phyloP scores from a whole-genome alignment of 371 early-diverging fungal genomes.

The Syncephalis plumigaleata region DNA sequence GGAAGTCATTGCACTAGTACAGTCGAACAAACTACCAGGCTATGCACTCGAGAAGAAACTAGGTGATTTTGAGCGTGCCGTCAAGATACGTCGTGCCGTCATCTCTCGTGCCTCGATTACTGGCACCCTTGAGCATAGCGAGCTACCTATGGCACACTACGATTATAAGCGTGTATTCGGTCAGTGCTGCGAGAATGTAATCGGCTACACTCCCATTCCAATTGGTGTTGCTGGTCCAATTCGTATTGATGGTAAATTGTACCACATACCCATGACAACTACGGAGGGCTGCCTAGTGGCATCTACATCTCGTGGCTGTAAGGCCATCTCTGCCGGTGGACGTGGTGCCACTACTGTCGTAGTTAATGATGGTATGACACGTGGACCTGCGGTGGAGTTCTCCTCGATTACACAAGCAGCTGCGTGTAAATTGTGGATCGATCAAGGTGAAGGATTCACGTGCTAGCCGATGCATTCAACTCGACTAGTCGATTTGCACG shows the following conservation, averaged over 20 bases:
- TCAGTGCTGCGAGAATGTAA: slow-evolving; percentile 93
- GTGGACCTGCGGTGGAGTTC: slow-evolving; percentile 87
- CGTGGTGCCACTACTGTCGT: slow-evolving; percentile 70
- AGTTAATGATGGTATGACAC: slow-evolving; percentile 81
- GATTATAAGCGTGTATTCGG: slow-evolving; percentile 81
- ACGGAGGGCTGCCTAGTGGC: slow-evolving; percentile 95
- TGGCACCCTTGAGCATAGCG: slow-evolving; percentile 38
- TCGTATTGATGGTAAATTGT: slow-evolving; percentile 52
- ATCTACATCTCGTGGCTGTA: slow-evolving; percentile 90
- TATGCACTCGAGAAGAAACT: slow-evolving; percentile 75
- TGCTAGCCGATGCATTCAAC: slow-evolving; percentile 60
- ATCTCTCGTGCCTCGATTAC: slow-evolving; percentile 52
- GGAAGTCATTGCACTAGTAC: slow-evolving; percentile 58
- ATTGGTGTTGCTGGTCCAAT: slow-evolving; percentile 87
- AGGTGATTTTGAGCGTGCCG: slow-evolving; percentile 62
- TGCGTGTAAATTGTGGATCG: slow-evolving; percentile 59
- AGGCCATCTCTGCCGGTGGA: slow-evolving; percentile 80
- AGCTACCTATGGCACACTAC: slow-evolving; percentile 63
- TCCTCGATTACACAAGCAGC: slow-evolving; percentile 46
- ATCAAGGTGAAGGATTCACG: slow-evolving; percentile 34
- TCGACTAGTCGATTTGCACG: slow-evolving; percentile 82
- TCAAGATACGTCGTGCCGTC: slow-evolving; percentile 59
- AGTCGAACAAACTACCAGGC: slow-evolving; percentile 47
- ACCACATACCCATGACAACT: slow-evolving; percentile 91
- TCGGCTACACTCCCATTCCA: slow-evolving; percentile 90